Percentiles rank a stretch among this genome's conserved stretches.
Conservation (phyloP, 192 early-diverging fungal genomes). For the Kickxella alabastrina region DNA sequence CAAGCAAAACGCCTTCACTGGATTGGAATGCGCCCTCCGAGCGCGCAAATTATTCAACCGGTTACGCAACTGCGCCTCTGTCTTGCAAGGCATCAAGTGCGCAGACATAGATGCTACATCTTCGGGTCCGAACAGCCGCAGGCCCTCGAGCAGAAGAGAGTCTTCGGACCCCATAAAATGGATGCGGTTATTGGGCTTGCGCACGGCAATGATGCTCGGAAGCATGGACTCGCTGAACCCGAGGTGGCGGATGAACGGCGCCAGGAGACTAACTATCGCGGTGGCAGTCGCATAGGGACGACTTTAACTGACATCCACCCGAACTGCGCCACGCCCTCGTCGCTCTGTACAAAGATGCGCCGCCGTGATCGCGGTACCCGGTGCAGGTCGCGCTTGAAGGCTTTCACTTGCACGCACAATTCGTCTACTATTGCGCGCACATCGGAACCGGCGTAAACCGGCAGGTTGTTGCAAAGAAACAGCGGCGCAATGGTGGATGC, state of each 20-base stretch:
- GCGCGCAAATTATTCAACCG: conserved; percentile 49
- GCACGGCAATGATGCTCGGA: conserved; percentile 44
- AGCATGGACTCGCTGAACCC: conserved; percentile 37
- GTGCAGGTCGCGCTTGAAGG: conserved; percentile 46
- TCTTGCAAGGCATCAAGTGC: conserved; percentile 53
- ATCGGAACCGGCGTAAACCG: conserved; percentile 23
- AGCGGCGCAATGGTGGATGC: conserved; percentile 16
- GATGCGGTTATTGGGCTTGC: conserved; percentile 53
- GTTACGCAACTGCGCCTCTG: conserved; percentile 51
- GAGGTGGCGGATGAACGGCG: conserved; percentile 21
- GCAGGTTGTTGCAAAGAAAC: conserved; percentile 3
- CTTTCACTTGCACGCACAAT: conserved; percentile 30
- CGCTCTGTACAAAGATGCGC: conserved; percentile 44
- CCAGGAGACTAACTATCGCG: conserved; percentile 33
- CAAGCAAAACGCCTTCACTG: conserved; percentile 50
- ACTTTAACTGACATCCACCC: conserved; percentile 43
- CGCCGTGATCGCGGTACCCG: conserved; percentile 34
- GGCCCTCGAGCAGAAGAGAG: conserved; percentile 33
- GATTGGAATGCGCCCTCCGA: conserved; percentile 30
- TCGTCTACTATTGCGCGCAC: conserved; percentile 23
- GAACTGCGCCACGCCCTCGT: conserved; percentile 39
- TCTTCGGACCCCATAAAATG: conserved; percentile 51
- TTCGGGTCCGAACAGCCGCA: conserved; percentile 51
- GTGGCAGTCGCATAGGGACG: conserved; percentile 26
- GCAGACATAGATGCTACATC: conserved; percentile 47